phyloP scores from a whole-genome alignment of 495 filamentous ascomycete genomes.

The Bryoglossum gracile region DNA sequence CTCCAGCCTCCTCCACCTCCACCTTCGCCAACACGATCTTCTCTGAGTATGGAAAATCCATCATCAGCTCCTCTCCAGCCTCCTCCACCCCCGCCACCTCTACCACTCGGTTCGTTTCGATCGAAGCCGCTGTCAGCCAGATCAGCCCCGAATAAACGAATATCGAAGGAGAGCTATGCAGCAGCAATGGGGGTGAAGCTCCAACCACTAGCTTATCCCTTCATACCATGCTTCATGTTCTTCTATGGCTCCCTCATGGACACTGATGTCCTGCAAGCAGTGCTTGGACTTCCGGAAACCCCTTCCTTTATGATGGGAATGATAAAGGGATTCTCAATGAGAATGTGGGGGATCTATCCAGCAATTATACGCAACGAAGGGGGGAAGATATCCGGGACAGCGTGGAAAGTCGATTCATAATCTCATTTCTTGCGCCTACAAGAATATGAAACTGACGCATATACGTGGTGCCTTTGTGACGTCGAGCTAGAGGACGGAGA shows the following conservation, averaged over 20 bases:
- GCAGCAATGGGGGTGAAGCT: neutral
- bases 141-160: too few relatives aligned
- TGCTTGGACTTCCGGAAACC: constrained; percentile 2
- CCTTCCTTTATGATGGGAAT: neutral
- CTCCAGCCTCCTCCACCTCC: too few relatives aligned
- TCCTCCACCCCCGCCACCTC: too few relatives aligned
- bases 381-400: neutral
- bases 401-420: constrained; percentile 3
- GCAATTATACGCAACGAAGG: constrained; percentile 1
- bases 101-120: too few relatives aligned
- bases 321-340: constrained; percentile 7
- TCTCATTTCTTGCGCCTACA: constrained; percentile 1
- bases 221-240: constrained; percentile 7
- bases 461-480: constrained; percentile 4
- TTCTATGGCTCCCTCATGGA: constrained; percentile 14
- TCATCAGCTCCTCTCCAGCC: too few relatives aligned
- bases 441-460: constrained; percentile 7
- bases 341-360: constrained; percentile 9
- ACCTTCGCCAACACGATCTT: too few relatives aligned
- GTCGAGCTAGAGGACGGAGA: constrained; percentile 5
- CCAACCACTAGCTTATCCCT: neutral
- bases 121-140: too few relatives aligned
- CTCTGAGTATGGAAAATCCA: too few relatives aligned
- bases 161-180: constrained; percentile 9
- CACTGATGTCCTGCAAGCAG: constrained; percentile 4